phyloP scores from a whole-genome alignment of 768 basidiomycete genomes.

The Grammothele lineata region DNA sequence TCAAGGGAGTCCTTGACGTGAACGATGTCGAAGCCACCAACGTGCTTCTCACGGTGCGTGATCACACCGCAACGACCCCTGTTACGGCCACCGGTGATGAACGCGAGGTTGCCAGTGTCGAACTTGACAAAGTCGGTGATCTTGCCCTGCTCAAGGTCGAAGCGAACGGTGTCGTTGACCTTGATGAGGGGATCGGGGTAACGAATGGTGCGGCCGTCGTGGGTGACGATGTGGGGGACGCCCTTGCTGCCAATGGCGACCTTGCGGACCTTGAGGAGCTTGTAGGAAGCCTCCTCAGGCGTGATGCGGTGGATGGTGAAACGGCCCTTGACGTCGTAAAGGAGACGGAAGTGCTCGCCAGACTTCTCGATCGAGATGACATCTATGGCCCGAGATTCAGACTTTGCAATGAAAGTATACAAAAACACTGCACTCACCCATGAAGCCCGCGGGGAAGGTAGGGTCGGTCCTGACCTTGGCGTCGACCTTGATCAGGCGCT shows the following conservation, averaged over 20 bases:
- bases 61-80: slow-evolving; percentile 98
- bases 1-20: slow-evolving; percentile 96
- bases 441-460: slow-evolving; percentile 96
- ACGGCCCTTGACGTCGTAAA: slow-evolving; percentile 99
- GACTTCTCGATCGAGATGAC: slow-evolving; percentile 98
- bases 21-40: slow-evolving; percentile 98
- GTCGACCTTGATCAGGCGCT: slow-evolving; percentile 98
- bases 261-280: slow-evolving; percentile 91
- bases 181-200: slow-evolving; percentile 96
- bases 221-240: slow-evolving; percentile 96
- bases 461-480: slow-evolving; percentile 97
- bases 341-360: slow-evolving; percentile 97
- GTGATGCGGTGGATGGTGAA: slow-evolving; percentile 99
- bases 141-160: slow-evolving; percentile 92
- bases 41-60: slow-evolving; percentile 93
- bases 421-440: slow-evolving; percentile 55
- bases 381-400: slow-evolving; percentile 43
- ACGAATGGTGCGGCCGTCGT: slow-evolving; percentile 99
- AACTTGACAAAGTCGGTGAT: slow-evolving; percentile 92
- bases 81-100: slow-evolving; percentile 99
- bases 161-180: slow-evolving; percentile 97
- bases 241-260: slow-evolving; percentile 91
- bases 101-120: slow-evolving; percentile 95
- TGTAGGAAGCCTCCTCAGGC: slow-evolving; percentile 93
- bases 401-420: not conserved